Base-by-base conservation (phyloP, 139 green algal genomes). In the Asterochloris sp. region DNA sequence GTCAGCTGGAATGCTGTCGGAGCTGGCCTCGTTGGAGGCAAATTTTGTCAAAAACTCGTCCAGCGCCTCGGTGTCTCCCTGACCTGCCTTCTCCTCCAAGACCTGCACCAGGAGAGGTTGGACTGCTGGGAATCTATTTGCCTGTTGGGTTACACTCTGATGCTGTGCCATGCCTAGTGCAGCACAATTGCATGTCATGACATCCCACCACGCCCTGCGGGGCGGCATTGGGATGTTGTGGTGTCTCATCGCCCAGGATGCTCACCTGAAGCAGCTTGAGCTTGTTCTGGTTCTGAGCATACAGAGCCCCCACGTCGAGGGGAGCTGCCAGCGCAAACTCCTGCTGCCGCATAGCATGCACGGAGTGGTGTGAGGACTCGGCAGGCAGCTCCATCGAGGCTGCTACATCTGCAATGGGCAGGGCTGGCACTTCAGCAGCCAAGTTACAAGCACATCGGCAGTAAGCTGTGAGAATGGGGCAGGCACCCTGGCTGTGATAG, bases 241-340 rank as follows among this genome's bases (percentile, higher is more conserved):
- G 21, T n/a, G 23, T 54, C 17, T 12, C 69, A n/a, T 76, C 14
- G 28, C n/a, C 69, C 15, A 21, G 0, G 69, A 76, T 76, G 69
- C 24, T 21, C 29, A 80, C 76, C 60, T 80, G 67, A 14, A 80
- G 76, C 24, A 62, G 60, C 61, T 47, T 69, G 23, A 80, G 76
- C 61, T 80, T 80, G 76, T 27, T 69, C 60, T 80, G 76, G 14
- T 80, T 80, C 60, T 69, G 76, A 54, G 76, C 54, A 69, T 69
- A 80, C 13, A 80, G 76, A 15, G 68, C 16, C 15, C 76, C 54
- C 23, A 80, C 60, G 23, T 80, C 76, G 23, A 62, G 29, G 21
- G 68, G 54, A 21, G 76, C 60, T 14, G 76, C 68, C 24, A 14
- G 47, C 24, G 76, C 76, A 24, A 61, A 61, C 12, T 62, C 76